Conservation (phyloP, 768 basidiomycete species). For the Lactifluus piperatus region DNA sequence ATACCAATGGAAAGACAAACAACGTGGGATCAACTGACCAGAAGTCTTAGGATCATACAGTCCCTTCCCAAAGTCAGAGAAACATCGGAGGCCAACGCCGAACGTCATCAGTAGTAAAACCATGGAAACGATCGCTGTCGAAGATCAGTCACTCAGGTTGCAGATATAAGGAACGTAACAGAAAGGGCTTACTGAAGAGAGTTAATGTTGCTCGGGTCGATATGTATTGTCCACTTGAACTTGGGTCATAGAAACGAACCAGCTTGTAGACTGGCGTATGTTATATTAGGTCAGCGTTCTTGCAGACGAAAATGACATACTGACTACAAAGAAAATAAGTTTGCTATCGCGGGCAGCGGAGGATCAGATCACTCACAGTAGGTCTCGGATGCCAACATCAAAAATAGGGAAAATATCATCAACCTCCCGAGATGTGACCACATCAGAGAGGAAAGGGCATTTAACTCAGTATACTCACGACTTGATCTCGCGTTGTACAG, state of each 20-base stretch:
- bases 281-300: background rate
- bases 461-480: conserved; percentile 37
- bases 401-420: conserved; percentile 58
- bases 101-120: conserved; percentile 68
- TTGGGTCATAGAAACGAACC: conserved; percentile 70
- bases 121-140: conserved; percentile 67
- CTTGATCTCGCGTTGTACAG: conserved; percentile 75
- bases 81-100: conserved; percentile 67
- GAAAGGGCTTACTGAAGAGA: conserved; percentile 56
- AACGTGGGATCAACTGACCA: conserved; percentile 43
- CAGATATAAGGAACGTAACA: background rate
- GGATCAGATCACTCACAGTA: conserved; percentile 49
- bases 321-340: conserved; percentile 3
- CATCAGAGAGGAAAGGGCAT: background rate
- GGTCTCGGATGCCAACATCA: conserved; percentile 70
- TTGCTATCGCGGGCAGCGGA: background rate
- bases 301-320: background rate
- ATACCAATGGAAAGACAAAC: conserved; percentile 1
- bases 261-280: conserved; percentile 62
- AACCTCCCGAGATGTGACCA: conserved; percentile 36
- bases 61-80: conserved; percentile 78
- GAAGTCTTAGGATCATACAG: conserved; percentile 62
- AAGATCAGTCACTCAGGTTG: background rate
- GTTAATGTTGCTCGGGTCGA: conserved; percentile 78
- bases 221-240: conserved; percentile 42